phyloP scores from a whole-genome alignment of 1,284 basidiomycete genomes.

The Mycena sp. region DNA sequence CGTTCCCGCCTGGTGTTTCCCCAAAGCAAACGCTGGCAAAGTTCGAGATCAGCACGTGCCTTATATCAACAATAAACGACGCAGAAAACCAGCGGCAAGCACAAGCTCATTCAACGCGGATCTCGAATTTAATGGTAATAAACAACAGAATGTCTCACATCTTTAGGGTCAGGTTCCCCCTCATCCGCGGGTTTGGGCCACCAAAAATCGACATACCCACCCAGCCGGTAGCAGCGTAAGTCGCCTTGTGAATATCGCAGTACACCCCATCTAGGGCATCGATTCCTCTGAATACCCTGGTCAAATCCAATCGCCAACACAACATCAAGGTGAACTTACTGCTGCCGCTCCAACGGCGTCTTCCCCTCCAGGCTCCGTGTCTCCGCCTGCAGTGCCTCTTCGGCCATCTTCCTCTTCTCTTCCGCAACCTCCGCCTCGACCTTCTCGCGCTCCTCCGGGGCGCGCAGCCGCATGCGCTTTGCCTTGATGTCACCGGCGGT shows the following conservation, averaged over 20 bases:
- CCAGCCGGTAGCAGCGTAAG: conserved; percentile 4
- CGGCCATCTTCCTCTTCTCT: background rate
- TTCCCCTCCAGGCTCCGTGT: background rate
- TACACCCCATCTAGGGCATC: background rate
- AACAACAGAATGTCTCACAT: conserved; percentile 1
- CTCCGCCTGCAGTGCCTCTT: background rate
- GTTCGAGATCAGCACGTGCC: background rate
- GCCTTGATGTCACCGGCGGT: background rate
- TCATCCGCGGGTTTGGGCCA: conserved; percentile 6
- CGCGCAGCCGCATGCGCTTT: conserved; percentile 9
- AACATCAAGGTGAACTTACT: background rate
- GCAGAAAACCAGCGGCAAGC: too few species aligned
- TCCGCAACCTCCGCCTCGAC: background rate
- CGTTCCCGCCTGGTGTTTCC: conserved; percentile 10
- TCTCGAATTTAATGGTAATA: background rate
- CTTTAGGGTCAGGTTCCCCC: conserved; percentile 11
- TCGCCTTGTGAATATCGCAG: background rate
- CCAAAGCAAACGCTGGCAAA: conserved; percentile 8
- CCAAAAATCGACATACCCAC: conserved; percentile 1
- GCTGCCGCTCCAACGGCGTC: background rate
- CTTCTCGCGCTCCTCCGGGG: conserved; percentile 2
- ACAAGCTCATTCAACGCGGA: too few species aligned
- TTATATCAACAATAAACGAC: background rate
- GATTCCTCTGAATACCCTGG: background rate
- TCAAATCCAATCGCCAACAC: background rate